Evolutionary conservation across 1,284 basidiomycete genomes (phyloP).

Genomic region (Apiotrichum gamsii): DNA sequence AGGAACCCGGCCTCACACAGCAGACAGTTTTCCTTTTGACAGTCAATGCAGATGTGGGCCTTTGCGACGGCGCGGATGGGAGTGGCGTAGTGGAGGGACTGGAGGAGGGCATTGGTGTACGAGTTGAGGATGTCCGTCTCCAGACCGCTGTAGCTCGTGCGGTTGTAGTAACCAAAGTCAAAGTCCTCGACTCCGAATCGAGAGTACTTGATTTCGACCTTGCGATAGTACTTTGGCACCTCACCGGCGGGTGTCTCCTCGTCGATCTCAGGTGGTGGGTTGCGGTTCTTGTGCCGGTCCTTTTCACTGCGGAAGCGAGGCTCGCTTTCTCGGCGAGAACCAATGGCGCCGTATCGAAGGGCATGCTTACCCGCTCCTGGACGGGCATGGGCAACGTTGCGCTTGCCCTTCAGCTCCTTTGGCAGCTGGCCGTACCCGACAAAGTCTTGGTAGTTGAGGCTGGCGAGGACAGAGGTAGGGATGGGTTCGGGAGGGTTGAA

Average conservation of each 20-base stretch:
- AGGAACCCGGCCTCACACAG: conserved; percentile 95
- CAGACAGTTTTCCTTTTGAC: conserved; percentile 81
- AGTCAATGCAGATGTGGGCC: conserved; percentile 83
- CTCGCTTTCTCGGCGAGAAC: conserved; percentile 45
- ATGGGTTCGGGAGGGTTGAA: conserved; percentile 60
- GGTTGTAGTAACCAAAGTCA: conserved; percentile 95
- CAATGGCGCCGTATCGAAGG: conserved; percentile 18
- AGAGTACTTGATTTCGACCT: conserved; percentile 96
- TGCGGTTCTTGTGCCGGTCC: conserved; percentile 49
- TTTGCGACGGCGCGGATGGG: conserved; percentile 79
- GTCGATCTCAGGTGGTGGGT: conserved; percentile 15
- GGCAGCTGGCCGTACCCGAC: conserved; percentile 81
- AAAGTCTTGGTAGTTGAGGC: conserved; percentile 80
- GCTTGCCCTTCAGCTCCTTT: conserved; percentile 70
- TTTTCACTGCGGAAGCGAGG: conserved; percentile 79
- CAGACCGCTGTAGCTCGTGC: conserved; percentile 80
- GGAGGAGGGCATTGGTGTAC: conserved; percentile 89
- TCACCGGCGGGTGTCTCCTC: conserved; percentile 43
- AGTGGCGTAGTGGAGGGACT: conserved; percentile 76
- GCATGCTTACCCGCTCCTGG: conserved; percentile 38
- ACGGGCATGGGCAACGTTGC: conserved; percentile 60
- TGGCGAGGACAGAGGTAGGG: conserved; percentile 65
- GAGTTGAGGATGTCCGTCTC: conserved; percentile 97
- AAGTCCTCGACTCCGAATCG: conserved; percentile 98
- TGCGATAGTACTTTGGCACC: conserved; percentile 77